phyloP scores from a whole-genome alignment of 2,329 filamentous ascomycete genomes.

The Fusarium sacchari region DNA sequence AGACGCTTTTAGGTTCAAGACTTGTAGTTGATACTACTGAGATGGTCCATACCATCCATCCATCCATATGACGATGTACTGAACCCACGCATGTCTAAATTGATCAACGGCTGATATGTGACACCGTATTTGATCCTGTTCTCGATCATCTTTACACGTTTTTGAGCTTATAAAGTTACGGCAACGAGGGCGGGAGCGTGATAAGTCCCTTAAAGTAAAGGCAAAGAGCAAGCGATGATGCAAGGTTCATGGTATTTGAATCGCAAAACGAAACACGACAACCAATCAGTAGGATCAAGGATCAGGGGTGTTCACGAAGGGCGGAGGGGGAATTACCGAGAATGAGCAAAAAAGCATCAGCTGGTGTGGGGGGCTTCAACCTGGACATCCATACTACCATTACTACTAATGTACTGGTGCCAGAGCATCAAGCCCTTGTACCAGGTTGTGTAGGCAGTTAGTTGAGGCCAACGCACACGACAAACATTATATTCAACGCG shows the following conservation, averaged over 20 bases:
- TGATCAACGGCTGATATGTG: not conserved
- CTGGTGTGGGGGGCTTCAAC: slow-evolving; percentile 23
- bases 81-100: not conserved
- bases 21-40: not conserved
- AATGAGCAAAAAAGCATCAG: slow-evolving; percentile 18
- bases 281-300: slow-evolving; percentile 19
- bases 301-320: slow-evolving; percentile 17
- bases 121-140: not conserved
- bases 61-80: not conserved
- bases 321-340: slow-evolving; percentile 13
- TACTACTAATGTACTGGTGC: not conserved
- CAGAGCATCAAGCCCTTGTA: not conserved
- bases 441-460: not conserved
- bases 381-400: not conserved
- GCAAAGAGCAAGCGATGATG: slow-evolving; percentile 17
- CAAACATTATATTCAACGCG: not conserved
- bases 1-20: not conserved
- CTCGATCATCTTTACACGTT: not conserved
- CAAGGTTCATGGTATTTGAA: slow-evolving; percentile 28
- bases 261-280: slow-evolving; percentile 17
- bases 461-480: not conserved
- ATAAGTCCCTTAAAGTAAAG: slow-evolving; percentile 4
- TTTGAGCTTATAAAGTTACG: slow-evolving; percentile 21
- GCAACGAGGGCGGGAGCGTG: slow-evolving; percentile 29
- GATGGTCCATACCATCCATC: not conserved